Percentiles rank a stretch among this genome's conserved stretches.
Evolutionary conservation across 2,329 filamentous ascomycete species (phyloP).

Genomic region (Botrytis deweyae): DNA sequence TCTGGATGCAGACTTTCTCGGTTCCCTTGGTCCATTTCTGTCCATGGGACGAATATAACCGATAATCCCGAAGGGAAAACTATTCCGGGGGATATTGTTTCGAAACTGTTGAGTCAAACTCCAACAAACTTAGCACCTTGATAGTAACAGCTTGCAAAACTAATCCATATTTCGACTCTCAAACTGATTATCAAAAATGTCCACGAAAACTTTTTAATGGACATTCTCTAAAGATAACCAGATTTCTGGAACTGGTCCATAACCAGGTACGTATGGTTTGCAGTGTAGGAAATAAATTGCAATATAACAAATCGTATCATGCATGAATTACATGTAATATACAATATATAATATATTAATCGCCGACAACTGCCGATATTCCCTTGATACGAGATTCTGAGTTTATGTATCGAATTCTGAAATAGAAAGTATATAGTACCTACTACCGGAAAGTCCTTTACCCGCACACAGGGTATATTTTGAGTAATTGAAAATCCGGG

Average conservation of each 20-base stretch:
- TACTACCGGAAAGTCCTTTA: constrained; percentile 20
- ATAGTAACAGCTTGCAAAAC: not conserved
- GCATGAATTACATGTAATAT: constrained; percentile 18
- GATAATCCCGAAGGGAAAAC: constrained; percentile 5
- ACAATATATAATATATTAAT: constrained; percentile 25
- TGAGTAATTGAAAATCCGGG: constrained; percentile 17
- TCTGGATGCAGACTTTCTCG: constrained; percentile 4
- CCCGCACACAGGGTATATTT: constrained; percentile 16
- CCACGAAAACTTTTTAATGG: constrained; percentile 9
- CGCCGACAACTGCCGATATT: constrained; percentile 22
- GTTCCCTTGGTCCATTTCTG: constrained; percentile 1
- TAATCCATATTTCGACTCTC: not conserved
- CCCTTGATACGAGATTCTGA: constrained; percentile 4
- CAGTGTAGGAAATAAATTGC: constrained; percentile 23
- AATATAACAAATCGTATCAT: constrained; percentile 22
- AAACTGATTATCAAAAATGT: not conserved
- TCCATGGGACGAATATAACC: constrained; percentile 17
- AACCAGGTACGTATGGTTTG: constrained; percentile 25
- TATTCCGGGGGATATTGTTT: not conserved
- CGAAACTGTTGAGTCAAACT: not conserved
- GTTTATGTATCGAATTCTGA: constrained; percentile 2
- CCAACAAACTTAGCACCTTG: not conserved
- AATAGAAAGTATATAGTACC: constrained; percentile 20
- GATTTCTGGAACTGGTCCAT: constrained; percentile 12
- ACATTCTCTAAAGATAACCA: constrained; percentile 20